phyloP scores from a whole-genome alignment of 179 eudicot species.

The Nepenthes alata region DNA sequence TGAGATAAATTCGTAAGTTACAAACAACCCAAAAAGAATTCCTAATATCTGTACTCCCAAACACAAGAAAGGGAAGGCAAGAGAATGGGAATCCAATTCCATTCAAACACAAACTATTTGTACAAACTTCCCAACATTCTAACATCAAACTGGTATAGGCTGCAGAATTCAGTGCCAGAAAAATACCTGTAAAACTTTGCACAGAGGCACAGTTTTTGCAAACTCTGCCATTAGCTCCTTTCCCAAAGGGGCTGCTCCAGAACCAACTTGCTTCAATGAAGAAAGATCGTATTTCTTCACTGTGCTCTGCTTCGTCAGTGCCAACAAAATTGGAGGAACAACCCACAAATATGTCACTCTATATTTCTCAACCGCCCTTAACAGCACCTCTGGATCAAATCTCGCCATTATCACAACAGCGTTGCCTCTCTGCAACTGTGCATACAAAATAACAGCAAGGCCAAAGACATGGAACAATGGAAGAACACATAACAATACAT shows the following conservation, averaged over 20 bases:
- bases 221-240: constrained; percentile 59
- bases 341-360: constrained; percentile 40
- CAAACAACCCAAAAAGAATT: no score
- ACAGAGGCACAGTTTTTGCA: constrained; percentile 45
- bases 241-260: constrained; percentile 83
- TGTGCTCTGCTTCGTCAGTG: constrained; percentile 34
- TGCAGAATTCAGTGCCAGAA: neutral
- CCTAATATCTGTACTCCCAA: no score
- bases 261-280: constrained; percentile 48
- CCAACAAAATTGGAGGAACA: constrained; percentile 61
- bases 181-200: constrained; percentile 43
- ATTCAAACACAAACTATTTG: no score
- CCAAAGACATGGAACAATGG: constrained; percentile 74
- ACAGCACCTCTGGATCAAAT: constrained; percentile 43
- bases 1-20: no score
- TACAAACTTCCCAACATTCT: no score
- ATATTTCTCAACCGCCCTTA: constrained; percentile 34
- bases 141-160: no score
- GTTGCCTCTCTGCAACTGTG: constrained; percentile 43
- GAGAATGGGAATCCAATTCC: no score
- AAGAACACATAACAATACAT: constrained; percentile 39
- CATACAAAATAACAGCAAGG: constrained; percentile 26
- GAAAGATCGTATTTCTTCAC: constrained; percentile 46
- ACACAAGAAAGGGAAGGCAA: no score
- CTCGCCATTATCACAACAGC: constrained; percentile 37